A percentile compares a stretch with the other conserved stretches of the same genome.
phyloP scores from a whole-genome alignment of 768 basidiomycete species.

The Lactarius sp. region DNA sequence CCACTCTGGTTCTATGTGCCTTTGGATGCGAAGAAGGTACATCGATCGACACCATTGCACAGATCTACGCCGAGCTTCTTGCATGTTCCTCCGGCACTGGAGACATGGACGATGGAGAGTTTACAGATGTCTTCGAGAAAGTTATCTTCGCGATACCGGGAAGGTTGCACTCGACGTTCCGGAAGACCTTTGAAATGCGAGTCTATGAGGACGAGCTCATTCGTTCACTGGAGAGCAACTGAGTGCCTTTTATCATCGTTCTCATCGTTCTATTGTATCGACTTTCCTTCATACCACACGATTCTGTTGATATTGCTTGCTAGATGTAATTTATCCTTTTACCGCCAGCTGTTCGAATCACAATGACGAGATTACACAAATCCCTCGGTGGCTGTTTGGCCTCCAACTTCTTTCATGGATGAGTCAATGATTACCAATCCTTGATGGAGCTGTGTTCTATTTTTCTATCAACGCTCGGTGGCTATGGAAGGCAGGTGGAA shows the following conservation, averaged over 20 bases:
- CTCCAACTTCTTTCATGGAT: background rate
- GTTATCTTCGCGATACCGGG: constrained; percentile 22
- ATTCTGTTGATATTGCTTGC: background rate
- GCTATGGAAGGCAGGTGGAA: background rate
- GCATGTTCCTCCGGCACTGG: constrained; percentile 8
- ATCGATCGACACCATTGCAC: constrained; percentile 13
- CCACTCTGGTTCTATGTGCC: constrained; percentile 19
- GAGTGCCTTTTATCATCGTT: background rate
- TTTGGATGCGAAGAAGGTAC: constrained; percentile 21
- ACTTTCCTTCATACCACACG: background rate
- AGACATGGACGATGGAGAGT: constrained; percentile 11
- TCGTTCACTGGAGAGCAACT: constrained; percentile 10
- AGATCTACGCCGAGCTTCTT: constrained; percentile 24
- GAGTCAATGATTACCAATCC: background rate
- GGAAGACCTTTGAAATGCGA: constrained; percentile 21
- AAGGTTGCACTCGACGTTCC: constrained; percentile 12
- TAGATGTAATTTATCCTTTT: constrained; percentile 15
- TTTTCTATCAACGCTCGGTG: constrained; percentile 1
- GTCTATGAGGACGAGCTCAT: constrained; percentile 20
- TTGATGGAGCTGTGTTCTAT: background rate
- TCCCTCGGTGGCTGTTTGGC: background rate
- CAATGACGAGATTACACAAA: background rate
- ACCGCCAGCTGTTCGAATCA: background rate
- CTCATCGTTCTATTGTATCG: background rate
- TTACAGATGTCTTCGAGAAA: constrained; percentile 19